Conservation (phyloP, 2,329 filamentous ascomycete species). For the Trichoderma sp. region DNA sequence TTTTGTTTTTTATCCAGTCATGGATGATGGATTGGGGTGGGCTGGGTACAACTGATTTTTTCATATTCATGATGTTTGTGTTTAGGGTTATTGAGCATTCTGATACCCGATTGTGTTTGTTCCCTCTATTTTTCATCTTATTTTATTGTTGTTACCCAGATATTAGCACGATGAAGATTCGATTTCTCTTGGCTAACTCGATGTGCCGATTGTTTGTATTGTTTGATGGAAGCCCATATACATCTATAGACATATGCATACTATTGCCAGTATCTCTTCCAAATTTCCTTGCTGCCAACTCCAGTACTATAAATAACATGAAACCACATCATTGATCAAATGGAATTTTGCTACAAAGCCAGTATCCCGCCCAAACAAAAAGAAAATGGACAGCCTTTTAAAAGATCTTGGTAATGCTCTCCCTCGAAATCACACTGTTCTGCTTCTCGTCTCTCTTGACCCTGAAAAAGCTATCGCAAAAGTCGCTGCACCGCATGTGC, state of each 20-base stretch:
- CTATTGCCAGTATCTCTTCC: not conserved
- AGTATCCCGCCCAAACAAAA: not conserved
- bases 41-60: not conserved
- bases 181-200: not conserved
- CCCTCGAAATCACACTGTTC: constrained; percentile 79
- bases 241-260: not conserved
- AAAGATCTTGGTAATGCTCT: constrained; percentile 54
- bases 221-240: not conserved
- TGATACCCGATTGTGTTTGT: constrained; percentile 33
- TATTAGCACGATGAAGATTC: not conserved
- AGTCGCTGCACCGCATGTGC: constrained; percentile 91
- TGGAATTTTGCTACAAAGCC: not conserved
- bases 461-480: constrained; percentile 87
- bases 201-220: not conserved
- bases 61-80: constrained; percentile 20
- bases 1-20: not conserved
- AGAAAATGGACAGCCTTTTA: constrained; percentile 20
- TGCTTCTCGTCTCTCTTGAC: constrained; percentile 80
- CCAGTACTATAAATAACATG: not conserved
- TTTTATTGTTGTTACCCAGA: not conserved
- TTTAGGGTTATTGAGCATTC: constrained; percentile 33
- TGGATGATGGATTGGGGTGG: not conserved
- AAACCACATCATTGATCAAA: not conserved
- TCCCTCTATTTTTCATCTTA: not conserved
- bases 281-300: not conserved